Percentiles rank a stretch among this genome's conserved stretches.
Evolutionary conservation across 1,139 yeast genomes (phyloP).

Genomic region (Torulaspora globosa): DNA sequence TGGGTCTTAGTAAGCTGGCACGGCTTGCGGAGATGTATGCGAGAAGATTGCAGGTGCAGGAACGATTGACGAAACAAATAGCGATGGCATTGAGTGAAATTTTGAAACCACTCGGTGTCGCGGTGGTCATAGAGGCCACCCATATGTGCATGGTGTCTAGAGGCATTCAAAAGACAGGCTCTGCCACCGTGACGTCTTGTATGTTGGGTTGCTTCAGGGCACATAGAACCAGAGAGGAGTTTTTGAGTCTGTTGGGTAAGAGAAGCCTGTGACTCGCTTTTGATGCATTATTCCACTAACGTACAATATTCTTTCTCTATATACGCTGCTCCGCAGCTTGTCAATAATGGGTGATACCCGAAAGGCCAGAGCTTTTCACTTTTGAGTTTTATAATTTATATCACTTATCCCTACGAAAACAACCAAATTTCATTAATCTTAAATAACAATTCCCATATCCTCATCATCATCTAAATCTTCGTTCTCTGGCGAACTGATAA

Average conservation of each 20-base stretch:
- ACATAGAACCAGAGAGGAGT: conserved; percentile 95
- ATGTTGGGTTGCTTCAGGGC: conserved; percentile 95
- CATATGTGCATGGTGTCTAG: conserved; percentile 99
- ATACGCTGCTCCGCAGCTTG: background rate
- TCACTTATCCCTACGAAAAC: background rate
- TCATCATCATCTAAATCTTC: conserved; percentile 19
- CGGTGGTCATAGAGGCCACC: conserved; percentile 94
- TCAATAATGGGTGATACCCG: background rate
- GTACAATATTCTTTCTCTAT: background rate
- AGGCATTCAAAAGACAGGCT: conserved; percentile 94
- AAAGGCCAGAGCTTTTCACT: background rate
- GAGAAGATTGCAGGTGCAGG: conserved; percentile 94
- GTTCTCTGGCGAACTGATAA: conserved; percentile 8
- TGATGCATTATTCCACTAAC: background rate
- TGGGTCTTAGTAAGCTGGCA: conserved; percentile 90
- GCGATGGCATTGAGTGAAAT: conserved; percentile 94
- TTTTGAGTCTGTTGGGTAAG: conserved; percentile 73
- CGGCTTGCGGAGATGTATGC: conserved; percentile 96
- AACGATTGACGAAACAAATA: conserved; percentile 90
- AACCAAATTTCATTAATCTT: conserved; percentile 37
- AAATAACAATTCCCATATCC: conserved; percentile 16
- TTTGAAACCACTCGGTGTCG: conserved; percentile 91
- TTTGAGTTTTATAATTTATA: conserved; percentile 1
- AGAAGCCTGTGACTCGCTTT: conserved; percentile 27
- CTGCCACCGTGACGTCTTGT: conserved; percentile 90